phyloP scores from a whole-genome alignment of 2,329 filamentous ascomycete species.

The Paraphoma sp. region DNA sequence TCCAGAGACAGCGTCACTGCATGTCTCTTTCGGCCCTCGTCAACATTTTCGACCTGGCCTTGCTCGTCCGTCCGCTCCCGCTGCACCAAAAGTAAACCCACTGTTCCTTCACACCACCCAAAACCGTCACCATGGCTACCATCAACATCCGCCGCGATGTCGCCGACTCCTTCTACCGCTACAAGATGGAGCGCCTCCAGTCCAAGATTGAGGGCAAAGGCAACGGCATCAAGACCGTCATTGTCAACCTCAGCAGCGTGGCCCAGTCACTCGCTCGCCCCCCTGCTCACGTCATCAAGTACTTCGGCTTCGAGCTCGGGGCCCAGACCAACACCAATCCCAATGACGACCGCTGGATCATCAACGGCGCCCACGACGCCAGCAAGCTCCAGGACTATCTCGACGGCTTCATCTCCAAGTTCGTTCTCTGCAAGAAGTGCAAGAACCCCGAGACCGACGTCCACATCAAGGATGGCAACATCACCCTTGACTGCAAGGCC shows the following conservation, averaged over 20 bases:
- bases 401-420: slow-evolving; percentile 97
- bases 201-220: slow-evolving; percentile 99
- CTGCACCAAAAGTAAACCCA: slow-evolving; percentile 37
- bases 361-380: slow-evolving; percentile 97
- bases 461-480: slow-evolving; percentile 90
- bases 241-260: slow-evolving; percentile 95
- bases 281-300: slow-evolving; percentile 97
- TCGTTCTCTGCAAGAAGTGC: slow-evolving; percentile 99
- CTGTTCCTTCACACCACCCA: slow-evolving; percentile 37
- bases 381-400: slow-evolving; percentile 97
- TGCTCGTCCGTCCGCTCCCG: slow-evolving; percentile 38
- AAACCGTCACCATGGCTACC: slow-evolving; percentile 83
- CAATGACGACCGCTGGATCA: slow-evolving; percentile 98
- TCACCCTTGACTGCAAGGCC: slow-evolving; percentile 96
- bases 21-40: slow-evolving; percentile 69
- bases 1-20: slow-evolving; percentile 52
- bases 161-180: slow-evolving; percentile 98
- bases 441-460: slow-evolving; percentile 99
- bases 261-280: slow-evolving; percentile 91
- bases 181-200: slow-evolving; percentile 99
- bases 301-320: slow-evolving; percentile 98
- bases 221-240: slow-evolving; percentile 98
- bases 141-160: slow-evolving; percentile 98
- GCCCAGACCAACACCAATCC: slow-evolving; percentile 98
- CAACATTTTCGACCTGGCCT: slow-evolving; percentile 49